A percentile compares a stretch with the other conserved stretches of the same genome.
Conservation (phyloP, 1,284 basidiomycete species). For the Phellinidium pouzarii region DNA sequence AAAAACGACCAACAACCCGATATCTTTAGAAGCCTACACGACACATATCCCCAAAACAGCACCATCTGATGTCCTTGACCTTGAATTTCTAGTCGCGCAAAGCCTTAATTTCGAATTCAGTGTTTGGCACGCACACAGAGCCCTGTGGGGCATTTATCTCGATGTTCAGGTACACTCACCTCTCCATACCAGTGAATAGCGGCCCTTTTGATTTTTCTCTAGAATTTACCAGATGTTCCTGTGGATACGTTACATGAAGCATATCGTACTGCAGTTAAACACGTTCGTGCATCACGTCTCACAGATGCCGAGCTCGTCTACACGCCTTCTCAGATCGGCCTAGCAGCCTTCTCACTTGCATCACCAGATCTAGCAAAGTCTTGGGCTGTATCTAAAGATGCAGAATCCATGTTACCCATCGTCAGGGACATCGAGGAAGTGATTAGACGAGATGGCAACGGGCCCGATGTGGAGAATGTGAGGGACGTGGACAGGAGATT, state of each 20-base stretch:
- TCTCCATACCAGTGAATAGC: not conserved
- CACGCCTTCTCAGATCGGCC: constrained; percentile 88
- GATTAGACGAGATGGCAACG: constrained; percentile 51
- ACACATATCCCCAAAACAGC: constrained; percentile 73
- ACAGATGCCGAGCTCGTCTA: constrained; percentile 92
- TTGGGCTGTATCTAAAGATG: constrained; percentile 57
- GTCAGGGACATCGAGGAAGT: constrained; percentile 50
- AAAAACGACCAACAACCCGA: constrained; percentile 93
- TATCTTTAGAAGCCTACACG: constrained; percentile 82
- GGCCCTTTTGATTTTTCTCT: not conserved
- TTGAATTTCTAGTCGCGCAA: constrained; percentile 95
- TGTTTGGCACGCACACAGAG: constrained; percentile 85
- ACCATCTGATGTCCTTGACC: constrained; percentile 78
- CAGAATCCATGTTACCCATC: constrained; percentile 29
- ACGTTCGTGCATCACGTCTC: constrained; percentile 69
- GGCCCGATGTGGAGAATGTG: constrained; percentile 75
- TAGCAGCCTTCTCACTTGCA: constrained; percentile 73
- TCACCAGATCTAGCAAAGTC: constrained; percentile 52
- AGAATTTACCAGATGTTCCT: constrained; percentile 46
- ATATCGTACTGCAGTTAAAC: constrained; percentile 54
- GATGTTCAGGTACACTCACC: constrained; percentile 71
- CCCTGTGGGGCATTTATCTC: constrained; percentile 84
- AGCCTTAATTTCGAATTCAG: constrained; percentile 90
- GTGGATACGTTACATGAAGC: constrained; percentile 38
- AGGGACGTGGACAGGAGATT: constrained; percentile 82